Base-by-base conservation (phyloP, 306 rosid genomes). In the Albizia julibrissin region DNA sequence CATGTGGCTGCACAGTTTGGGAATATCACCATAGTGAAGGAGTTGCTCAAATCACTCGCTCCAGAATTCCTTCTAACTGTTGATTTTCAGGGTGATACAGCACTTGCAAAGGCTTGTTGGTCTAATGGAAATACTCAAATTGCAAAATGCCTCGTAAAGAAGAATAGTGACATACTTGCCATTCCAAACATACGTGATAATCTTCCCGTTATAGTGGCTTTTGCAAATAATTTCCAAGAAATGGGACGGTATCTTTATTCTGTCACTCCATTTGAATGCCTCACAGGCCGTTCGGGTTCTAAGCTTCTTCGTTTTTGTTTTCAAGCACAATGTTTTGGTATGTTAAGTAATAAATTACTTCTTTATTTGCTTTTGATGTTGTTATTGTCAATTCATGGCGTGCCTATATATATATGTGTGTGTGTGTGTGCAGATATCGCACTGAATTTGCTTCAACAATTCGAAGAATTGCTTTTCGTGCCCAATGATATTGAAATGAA, bases 121-220 rank as follows among this genome's bases (percentile, higher is more conserved):
- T 56, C 0, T 56, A 22, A 0, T 29, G 70, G 70, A 33, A 6
- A 0, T 12, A 33, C 12, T 31, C 13, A 31, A 29, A 11, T 65
- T 65, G 69, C 69, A 65, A 18, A 65, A 33, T 16, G 22, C 22
- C n/a, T 65, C 3, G 22, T 65, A 33, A 3, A 14, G 0, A 65
- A 65, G 39, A 65, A 33, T 16, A 7, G 12, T 2, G 4, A 0
- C 4, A 16, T 31, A 2, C 5, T 31, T 16, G 1, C 12, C 22
- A 65, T 65, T 29, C 70, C 43, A 16, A 33, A 31, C 43, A 0
- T 2, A 18, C 0, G 0, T 0, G 22, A 15, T 14, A 0, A 1
- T 13, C n/a, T 31, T 65, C 69, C 69, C 1, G 22, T 65, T 31
- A 6, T 2, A 14, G 0, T 6, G 12, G 70, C 70, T 33, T 31